A percentile compares a stretch with the other conserved stretches of the same genome.
Evolutionary conservation across 2,329 filamentous ascomycete species (phyloP).

Genomic region (Helotiales sp.): DNA sequence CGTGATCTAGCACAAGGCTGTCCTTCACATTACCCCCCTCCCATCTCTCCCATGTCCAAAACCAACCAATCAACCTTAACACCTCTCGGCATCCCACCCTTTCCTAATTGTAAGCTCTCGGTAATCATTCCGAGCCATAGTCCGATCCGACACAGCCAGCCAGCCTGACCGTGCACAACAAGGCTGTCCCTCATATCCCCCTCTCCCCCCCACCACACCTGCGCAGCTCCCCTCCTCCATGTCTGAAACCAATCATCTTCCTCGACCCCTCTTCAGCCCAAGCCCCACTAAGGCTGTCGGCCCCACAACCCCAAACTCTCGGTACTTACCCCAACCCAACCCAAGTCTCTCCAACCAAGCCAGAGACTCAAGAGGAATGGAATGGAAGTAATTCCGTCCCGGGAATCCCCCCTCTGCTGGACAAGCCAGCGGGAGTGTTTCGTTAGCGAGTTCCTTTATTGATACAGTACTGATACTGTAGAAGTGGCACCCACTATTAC

Average conservation of each 20-base stretch:
- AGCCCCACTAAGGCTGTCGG: constrained; percentile 9
- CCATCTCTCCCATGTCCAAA: not conserved
- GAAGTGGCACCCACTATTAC: no score
- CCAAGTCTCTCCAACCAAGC: not conserved
- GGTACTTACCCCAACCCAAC: no score
- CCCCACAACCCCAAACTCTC: not conserved
- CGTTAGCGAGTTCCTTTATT: no score
- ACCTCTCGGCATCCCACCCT: no score
- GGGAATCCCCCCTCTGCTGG: constrained; percentile 1
- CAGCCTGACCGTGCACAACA: not conserved
- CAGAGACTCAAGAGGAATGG: no score
- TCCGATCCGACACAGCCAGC: not conserved
- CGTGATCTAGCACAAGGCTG: not conserved
- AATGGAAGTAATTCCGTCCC: not conserved
- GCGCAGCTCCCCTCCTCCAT: not conserved
- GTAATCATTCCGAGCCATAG: no score
- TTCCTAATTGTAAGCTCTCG: no score
- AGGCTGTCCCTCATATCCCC: not conserved
- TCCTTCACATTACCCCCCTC: not conserved
- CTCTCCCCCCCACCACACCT: no score
- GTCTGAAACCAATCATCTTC: not conserved
- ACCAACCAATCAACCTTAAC: no score
- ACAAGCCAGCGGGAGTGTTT: not conserved
- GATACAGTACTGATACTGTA: no score
- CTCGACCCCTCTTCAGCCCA: not conserved